Conservation (phyloP, 441 rosid genomes). For the Aquilaria agallochum region DNA sequence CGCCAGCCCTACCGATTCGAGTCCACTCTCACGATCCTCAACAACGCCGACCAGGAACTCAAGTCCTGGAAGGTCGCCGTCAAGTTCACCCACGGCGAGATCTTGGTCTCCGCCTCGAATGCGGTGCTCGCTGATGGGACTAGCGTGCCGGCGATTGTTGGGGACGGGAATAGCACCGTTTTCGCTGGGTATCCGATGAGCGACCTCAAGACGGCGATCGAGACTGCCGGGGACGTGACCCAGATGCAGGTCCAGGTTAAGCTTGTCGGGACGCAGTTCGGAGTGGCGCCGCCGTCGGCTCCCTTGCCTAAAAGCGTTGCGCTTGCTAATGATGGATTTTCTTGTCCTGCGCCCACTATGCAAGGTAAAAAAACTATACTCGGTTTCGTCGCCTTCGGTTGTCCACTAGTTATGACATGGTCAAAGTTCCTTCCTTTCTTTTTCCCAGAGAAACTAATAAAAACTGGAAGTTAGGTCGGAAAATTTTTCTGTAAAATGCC, state of each 20-base stretch:
- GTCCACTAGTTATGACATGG: background rate
- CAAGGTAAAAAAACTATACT: constrained; percentile 42
- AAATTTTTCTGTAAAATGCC: background rate
- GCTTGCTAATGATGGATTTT: constrained; percentile 81
- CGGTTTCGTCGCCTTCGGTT: background rate
- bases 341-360: constrained; percentile 40
- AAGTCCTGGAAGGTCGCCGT: constrained; percentile 77
- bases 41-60: constrained; percentile 66
- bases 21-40: constrained; percentile 63
- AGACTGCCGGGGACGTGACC: constrained; percentile 79
- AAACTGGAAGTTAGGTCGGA: too few relatives aligned
- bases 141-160: constrained; percentile 56
- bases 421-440: background rate
- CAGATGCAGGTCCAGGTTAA: constrained; percentile 76
- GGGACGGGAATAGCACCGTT: constrained; percentile 76
- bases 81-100: constrained; percentile 65
- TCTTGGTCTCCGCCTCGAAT: constrained; percentile 65
- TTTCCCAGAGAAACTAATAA: background rate
- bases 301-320: constrained; percentile 66
- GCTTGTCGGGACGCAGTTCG: constrained; percentile 88
- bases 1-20: constrained; percentile 83
- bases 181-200: constrained; percentile 77
- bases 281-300: constrained; percentile 49
- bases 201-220: constrained; percentile 83
- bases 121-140: constrained; percentile 74